Evolutionary conservation across 345 rosid species (phyloP).

Genomic region (Ceriops tagal): DNA sequence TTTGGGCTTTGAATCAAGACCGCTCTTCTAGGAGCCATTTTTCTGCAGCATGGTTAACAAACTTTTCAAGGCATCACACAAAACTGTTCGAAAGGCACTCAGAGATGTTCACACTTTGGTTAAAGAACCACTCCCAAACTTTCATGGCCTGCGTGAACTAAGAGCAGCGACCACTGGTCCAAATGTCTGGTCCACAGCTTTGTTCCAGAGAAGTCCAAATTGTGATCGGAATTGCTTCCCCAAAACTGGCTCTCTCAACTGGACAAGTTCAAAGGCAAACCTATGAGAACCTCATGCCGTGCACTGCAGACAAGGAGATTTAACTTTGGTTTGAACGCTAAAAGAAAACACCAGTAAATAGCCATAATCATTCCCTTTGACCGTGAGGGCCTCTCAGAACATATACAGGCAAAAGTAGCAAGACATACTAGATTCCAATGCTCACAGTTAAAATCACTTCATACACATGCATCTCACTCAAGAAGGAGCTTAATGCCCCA

Average conservation of each 20-base stretch:
- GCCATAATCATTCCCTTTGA: neutral
- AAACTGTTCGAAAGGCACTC: no score
- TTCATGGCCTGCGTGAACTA: slow-evolving; percentile 69
- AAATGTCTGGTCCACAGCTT: slow-evolving; percentile 73
- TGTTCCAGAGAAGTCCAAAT: slow-evolving; percentile 71
- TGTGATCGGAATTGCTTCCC: slow-evolving; percentile 57
- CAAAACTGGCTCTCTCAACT: slow-evolving; percentile 54
- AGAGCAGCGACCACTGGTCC: slow-evolving; percentile 58
- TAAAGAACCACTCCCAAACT: slow-evolving; percentile 8
- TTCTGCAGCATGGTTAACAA: no score
- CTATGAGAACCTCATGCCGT: slow-evolving; percentile 12
- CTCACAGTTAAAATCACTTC: no score
- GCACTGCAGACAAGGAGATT: slow-evolving; percentile 1
- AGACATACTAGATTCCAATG: no score
- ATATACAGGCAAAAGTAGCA: no score
- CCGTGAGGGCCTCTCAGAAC: no score
- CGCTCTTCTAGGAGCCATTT: no score
- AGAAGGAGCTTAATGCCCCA: no score
- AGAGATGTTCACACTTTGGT: neutral
- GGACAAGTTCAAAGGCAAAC: slow-evolving; percentile 24
- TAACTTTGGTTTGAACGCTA: neutral
- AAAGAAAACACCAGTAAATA: neutral
- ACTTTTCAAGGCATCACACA: no score
- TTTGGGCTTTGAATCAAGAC: no score
- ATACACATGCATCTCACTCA: no score